A percentile compares a stretch with the other conserved stretches of the same genome.
phyloP scores from a whole-genome alignment of 192 early-diverging fungal genomes.

The Borealophlyctis nickersoniae region DNA sequence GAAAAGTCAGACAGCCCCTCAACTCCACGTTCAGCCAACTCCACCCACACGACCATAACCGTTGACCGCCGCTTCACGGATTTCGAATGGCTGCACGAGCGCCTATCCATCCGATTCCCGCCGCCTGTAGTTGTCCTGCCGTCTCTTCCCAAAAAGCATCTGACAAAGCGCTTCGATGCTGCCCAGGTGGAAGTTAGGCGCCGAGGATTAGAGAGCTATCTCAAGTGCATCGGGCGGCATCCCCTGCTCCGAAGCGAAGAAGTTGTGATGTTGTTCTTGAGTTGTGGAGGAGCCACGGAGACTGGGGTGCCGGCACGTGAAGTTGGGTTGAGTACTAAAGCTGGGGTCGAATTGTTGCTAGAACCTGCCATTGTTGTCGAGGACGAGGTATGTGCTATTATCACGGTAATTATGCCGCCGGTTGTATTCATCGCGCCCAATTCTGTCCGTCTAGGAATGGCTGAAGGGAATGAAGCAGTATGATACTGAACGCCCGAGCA shows the following conservation, averaged over 20 bases:
- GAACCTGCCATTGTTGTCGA: conserved; percentile 11
- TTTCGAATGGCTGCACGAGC: conserved; percentile 25
- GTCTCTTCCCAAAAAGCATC: conserved; percentile 12
- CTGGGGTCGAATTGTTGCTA: neutral
- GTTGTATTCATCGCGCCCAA: too few relatives aligned
- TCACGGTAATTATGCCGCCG: neutral
- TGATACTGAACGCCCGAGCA: conserved; percentile 10
- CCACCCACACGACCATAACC: conserved; percentile 10
- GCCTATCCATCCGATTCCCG: conserved; percentile 17
- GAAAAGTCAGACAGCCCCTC: neutral
- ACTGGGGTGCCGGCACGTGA: neutral
- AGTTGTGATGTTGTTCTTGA: conserved; percentile 20
- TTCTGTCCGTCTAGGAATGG: conserved; percentile 12
- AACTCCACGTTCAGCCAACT: too few relatives aligned
- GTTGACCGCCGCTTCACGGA: conserved; percentile 26
- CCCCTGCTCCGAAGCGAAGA: conserved; percentile 19
- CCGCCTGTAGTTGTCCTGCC: conserved; percentile 13
- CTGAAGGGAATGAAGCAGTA: neutral
- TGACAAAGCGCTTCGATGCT: conserved; percentile 12
- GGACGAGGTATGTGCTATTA: conserved; percentile 6
- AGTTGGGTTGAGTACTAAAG: neutral
- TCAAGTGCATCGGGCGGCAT: conserved; percentile 13
- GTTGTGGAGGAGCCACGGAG: conserved; percentile 19
- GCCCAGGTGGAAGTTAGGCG: conserved; percentile 9
- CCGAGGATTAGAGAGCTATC: conserved; percentile 20